Evolutionary conservation across 208 protist genomes (phyloP), one percentile per base, ranked within the genome.

Genomic region (Acanthamoeba royreba): DNA sequence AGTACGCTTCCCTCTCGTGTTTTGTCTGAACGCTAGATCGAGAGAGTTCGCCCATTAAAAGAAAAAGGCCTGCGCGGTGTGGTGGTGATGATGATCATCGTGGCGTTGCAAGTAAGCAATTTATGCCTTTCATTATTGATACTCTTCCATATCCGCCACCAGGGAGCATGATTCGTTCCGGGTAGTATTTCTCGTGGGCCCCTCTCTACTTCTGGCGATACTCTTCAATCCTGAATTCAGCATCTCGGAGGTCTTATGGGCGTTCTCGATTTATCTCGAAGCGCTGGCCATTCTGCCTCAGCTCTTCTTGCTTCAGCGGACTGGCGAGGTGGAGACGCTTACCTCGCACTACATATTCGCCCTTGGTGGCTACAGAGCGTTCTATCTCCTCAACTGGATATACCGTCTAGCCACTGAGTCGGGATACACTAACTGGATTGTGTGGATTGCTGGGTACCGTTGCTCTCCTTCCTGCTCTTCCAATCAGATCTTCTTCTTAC

Each of bases 271-370:
- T 40, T 98, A 96, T 91, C 93, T 98, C 13, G 98, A 98, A 92
- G 94, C 97, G 38, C 94, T 98, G 19, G 97, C 97, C 11, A 98
- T 98, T 91, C 47, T 98, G n/a, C 98, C 98, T 38, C 98, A 98
- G 95, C 63, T 98, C 49, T 93, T 98, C 55, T 69, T 98, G n/a
- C 79, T 98, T 42, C 92, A 92, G 53, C 83, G 92, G 55, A 96
- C 96, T 13, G 86, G 96, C 40, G 95, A 97, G 53, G 94, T 98
- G 11, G 96, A 98, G 86, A 93, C 69, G 25, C 46, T 93, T 11
- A 98, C 96, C 19, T 95, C 96, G 4, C 92, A 98, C 55, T 98
- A 98, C 93, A 97, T 98, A 28, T 95, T 98, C 92, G 96, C 77
- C 83, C 86, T 98, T 13, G 97, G 97, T 43, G 93, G 94, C 28